Conservation (phyloP, 2,329 filamentous ascomycete genomes). For the Pseudocercospora eumusae region DNA sequence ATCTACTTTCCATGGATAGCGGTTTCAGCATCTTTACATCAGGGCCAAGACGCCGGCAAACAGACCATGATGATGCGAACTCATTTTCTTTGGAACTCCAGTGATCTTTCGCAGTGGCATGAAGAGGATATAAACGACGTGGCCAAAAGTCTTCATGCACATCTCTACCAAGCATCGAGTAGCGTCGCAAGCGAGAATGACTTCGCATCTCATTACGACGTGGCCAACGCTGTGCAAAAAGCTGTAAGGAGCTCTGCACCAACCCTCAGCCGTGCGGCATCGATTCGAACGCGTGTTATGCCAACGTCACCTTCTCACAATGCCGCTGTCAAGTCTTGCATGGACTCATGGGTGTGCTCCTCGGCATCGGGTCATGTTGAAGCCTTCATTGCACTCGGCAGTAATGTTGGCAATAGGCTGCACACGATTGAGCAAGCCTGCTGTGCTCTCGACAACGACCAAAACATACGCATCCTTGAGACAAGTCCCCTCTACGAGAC, state of each 20-base stretch:
- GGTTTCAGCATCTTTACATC: neutral
- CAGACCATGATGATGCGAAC: too few relatives aligned
- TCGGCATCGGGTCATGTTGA: neutral
- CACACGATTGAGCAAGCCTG: slow-evolving; percentile 83
- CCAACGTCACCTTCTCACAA: too few relatives aligned
- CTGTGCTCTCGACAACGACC: slow-evolving; percentile 66
- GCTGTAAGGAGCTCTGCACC: neutral
- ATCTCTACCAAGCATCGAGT: neutral
- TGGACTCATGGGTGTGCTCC: neutral
- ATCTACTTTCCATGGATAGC: neutral
- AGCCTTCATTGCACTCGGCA: slow-evolving; percentile 79
- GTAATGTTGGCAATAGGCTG: slow-evolving; percentile 86
- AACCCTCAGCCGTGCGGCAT: neutral
- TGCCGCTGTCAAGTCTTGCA: too few relatives aligned
- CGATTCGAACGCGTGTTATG: neutral
- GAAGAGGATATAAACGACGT: neutral
- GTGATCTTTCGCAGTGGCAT: neutral
- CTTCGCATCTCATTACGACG: neutral
- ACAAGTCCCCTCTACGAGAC: slow-evolving; percentile 95
- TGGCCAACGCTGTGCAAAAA: neutral
- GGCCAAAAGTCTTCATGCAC: neutral
- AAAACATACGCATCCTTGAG: slow-evolving; percentile 70
- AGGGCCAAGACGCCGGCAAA: too few relatives aligned
- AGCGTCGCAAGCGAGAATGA: neutral
- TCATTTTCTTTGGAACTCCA: neutral